phyloP scores from a whole-genome alignment of 1,139 yeast species.

The Diutina pseudorugosa region DNA sequence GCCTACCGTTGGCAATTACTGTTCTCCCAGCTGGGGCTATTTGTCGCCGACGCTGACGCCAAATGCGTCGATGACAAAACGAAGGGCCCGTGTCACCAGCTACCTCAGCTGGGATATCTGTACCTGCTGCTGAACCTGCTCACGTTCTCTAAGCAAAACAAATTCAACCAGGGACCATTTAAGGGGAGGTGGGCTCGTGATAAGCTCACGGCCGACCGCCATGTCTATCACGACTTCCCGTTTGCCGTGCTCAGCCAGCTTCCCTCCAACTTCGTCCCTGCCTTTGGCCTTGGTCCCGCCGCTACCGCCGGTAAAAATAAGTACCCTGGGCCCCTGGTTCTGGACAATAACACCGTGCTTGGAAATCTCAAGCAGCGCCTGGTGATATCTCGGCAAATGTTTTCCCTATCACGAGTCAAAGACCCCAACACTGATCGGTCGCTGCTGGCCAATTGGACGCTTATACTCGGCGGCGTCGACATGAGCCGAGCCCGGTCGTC shows the following conservation, averaged over 20 bases:
- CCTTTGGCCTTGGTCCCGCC: conserved; percentile 1
- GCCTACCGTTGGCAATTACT: not conserved
- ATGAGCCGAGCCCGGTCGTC: not conserved
- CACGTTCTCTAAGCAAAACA: not conserved
- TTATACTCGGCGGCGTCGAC: not conserved
- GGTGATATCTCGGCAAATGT: not conserved
- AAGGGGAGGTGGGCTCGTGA: not conserved
- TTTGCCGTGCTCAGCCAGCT: not conserved
- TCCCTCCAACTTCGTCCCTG: not conserved
- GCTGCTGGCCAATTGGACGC: not conserved
- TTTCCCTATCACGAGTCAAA: not conserved
- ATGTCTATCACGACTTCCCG: not conserved
- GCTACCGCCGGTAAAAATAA: not conserved
- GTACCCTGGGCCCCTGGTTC: not conserved
- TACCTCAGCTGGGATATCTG: not conserved
- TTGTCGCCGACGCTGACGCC: not conserved
- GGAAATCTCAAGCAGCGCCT: not conserved
- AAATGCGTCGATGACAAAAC: not conserved
- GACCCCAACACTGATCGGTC: not conserved
- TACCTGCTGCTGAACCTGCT: not conserved
- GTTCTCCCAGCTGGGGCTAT: not conserved
- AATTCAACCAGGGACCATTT: not conserved
- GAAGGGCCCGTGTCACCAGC: not conserved
- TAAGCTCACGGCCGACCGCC: not conserved
- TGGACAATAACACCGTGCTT: not conserved